phyloP scores from a whole-genome alignment of 2,329 filamentous ascomycete species.

The Diaporthe ilicicola region DNA sequence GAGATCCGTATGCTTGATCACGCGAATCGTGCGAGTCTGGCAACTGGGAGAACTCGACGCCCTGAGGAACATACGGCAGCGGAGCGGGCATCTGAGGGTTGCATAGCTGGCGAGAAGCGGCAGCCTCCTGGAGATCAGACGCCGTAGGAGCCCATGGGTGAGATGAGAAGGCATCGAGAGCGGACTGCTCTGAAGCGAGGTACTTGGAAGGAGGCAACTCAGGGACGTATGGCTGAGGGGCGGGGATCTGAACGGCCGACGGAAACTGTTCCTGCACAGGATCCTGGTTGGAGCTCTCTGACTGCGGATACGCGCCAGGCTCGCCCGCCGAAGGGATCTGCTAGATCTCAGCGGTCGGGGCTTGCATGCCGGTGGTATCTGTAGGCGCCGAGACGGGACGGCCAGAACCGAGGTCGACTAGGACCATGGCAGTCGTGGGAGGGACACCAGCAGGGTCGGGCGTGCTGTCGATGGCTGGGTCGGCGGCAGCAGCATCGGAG shows the following conservation, averaged over 20 bases:
- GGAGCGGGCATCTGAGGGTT: too few relatives aligned
- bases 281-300: not conserved
- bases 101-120: too few relatives aligned
- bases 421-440: not conserved
- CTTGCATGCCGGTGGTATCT: not conserved
- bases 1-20: too few relatives aligned
- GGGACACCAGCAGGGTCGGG: not conserved
- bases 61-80: too few relatives aligned
- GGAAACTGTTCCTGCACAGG: not conserved
- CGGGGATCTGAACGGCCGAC: not conserved
- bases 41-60: too few relatives aligned
- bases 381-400: not conserved
- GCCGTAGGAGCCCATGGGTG: not conserved
- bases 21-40: too few relatives aligned
- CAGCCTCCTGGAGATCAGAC: too few relatives aligned
- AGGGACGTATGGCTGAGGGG: not conserved
- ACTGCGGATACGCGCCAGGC: not conserved
- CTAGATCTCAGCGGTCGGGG: slow-evolving; percentile 2
- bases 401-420: not conserved
- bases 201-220: not conserved
- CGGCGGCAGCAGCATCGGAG: not conserved
- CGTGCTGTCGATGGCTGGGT: not conserved
- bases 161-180: not conserved
- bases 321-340: not conserved
- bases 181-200: not conserved